A percentile compares a stretch with the other conserved stretches of the same genome.
These are phyloP conservation scores for Colletotrichum sp. DNA, from an alignment of 2,329 filamentous ascomycete genomes.

Conservation along the genomic window DNA sequence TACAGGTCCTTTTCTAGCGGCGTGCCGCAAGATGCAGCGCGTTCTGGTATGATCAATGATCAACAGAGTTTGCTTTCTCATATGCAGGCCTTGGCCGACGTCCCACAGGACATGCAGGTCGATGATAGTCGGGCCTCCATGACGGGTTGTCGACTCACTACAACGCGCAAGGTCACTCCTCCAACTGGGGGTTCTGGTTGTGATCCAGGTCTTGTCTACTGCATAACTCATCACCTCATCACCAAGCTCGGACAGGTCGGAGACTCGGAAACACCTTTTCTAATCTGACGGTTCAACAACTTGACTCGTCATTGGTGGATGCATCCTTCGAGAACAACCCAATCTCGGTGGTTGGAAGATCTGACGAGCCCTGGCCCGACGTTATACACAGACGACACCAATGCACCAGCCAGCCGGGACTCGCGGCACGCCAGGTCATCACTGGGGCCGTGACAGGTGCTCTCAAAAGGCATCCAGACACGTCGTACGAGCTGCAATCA, in stretches of 20 bases:
- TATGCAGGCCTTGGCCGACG: background rate
- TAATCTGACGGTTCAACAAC: background rate
- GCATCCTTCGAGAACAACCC: background rate
- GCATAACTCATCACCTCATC: background rate
- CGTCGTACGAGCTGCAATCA: conserved; percentile 17
- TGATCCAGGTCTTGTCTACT: background rate
- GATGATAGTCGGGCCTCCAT: background rate
- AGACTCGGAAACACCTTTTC: background rate
- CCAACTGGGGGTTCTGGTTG: background rate
- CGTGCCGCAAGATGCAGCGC: background rate
- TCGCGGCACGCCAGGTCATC: background rate
- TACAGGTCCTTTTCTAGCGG: background rate
- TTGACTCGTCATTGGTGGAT: background rate
- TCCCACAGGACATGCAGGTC: background rate
- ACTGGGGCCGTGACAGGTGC: background rate
- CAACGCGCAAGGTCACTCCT: background rate
- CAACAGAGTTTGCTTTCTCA: background rate
- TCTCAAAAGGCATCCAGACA: background rate
- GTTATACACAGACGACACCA: background rate
- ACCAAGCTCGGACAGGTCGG: background rate
- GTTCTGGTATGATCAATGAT: background rate
- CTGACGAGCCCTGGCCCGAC: background rate
- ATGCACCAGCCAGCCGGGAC: background rate
- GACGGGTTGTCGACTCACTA: background rate
- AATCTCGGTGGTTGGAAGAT: background rate